These are phyloP conservation scores for Plasmodium fragile DNA, from an alignment of 169 alveolate genomes.

Conservation along the genomic window DNA sequence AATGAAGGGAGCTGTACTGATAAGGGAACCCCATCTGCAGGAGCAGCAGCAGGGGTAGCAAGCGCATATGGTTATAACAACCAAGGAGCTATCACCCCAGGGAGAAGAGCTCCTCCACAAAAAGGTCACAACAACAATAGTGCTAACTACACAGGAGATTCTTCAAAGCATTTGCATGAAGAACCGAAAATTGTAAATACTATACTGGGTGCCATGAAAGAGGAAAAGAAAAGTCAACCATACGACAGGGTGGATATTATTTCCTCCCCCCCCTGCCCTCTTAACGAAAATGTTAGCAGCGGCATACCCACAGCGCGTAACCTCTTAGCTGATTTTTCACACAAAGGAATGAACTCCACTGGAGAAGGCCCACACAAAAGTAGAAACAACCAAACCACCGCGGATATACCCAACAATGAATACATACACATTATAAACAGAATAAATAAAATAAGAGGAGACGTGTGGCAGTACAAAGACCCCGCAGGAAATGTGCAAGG, in stretches of 20 bases:
- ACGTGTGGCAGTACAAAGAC: conserved; percentile 86
- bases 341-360: neutral
- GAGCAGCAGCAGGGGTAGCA: neutral
- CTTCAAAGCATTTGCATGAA: neutral
- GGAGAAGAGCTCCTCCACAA: neutral
- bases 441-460: conserved; percentile 56
- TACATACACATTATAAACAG: conserved; percentile 18
- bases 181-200: neutral
- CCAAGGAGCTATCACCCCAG: neutral
- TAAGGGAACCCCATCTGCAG: neutral
- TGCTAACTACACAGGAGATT: neutral
- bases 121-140: neutral
- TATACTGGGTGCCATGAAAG: neutral
- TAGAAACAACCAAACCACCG: neutral
- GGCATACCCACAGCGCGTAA: neutral
- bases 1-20: neutral
- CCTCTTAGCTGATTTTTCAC: neutral
- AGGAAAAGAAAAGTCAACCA: neutral
- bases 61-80: neutral
- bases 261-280: neutral
- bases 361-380: neutral
- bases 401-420: neutral
- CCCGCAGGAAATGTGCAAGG: conserved; percentile 86
- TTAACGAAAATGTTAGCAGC: neutral
- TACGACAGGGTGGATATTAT: neutral